Evolutionary conservation across 352 stramenopile genomes (phyloP).

Genomic region (Phytophthora chlamydospora): DNA sequence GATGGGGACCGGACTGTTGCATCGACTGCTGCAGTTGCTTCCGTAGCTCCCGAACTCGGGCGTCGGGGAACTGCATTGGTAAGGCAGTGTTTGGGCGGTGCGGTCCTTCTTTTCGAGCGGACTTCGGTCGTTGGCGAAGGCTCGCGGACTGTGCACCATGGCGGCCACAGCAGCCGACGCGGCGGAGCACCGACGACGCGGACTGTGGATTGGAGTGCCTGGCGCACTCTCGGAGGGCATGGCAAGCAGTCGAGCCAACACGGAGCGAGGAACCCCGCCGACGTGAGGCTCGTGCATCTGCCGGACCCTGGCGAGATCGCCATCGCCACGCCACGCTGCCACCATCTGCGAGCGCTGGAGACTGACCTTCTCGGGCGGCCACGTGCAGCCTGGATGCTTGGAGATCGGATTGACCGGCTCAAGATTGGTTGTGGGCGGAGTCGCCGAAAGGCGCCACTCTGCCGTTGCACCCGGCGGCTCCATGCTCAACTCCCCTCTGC

Average conservation of each 20-base stretch:
- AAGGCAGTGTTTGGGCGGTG: constrained; percentile 27
- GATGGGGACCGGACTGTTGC: constrained; percentile 34
- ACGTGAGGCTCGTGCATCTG: constrained; percentile 38
- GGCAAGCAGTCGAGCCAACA: constrained; percentile 32
- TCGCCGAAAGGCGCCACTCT: constrained; percentile 15
- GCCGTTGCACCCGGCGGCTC: constrained; percentile 23
- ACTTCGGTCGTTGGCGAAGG: constrained; percentile 31
- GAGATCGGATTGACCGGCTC: constrained; percentile 27
- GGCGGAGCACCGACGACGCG: constrained; percentile 41
- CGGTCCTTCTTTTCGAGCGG: constrained; percentile 26
- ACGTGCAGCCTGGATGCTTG: constrained; percentile 32
- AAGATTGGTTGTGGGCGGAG: constrained; percentile 30
- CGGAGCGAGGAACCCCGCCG: constrained; percentile 33
- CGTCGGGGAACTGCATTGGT: constrained; percentile 25
- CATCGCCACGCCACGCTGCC: constrained; percentile 23
- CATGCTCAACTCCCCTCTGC: constrained; percentile 41
- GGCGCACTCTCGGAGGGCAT: constrained; percentile 19
- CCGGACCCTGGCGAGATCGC: constrained; percentile 16
- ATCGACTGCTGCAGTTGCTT: constrained; percentile 35
- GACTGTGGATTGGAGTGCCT: constrained; percentile 29
- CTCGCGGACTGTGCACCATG: constrained; percentile 44
- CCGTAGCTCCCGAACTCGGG: constrained; percentile 35
- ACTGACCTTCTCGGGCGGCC: constrained; percentile 27
- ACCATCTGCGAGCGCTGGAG: constrained; percentile 34
- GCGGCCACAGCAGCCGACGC: constrained; percentile 32